phyloP scores from a whole-genome alignment of 2,329 filamentous ascomycete genomes.

The Trichoderma oligosporum region DNA sequence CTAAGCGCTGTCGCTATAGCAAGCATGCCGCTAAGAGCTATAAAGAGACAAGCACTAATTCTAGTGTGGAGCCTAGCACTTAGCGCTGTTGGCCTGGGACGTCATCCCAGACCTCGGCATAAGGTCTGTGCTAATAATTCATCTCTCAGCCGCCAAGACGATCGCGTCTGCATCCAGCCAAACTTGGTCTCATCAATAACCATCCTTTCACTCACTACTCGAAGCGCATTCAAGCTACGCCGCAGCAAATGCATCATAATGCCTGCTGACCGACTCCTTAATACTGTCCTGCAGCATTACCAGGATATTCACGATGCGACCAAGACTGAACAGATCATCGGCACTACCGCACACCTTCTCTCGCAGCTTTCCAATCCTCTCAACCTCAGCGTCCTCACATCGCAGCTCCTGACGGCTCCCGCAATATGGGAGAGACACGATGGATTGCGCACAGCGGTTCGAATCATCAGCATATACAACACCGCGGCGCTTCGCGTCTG shows the following conservation, averaged over 20 bases:
- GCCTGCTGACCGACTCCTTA: conserved; percentile 64
- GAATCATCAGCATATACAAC: conserved; percentile 68
- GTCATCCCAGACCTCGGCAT: conserved; percentile 29
- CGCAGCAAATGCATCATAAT: conserved; percentile 38
- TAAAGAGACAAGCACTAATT: not conserved
- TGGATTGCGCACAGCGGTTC: conserved; percentile 59
- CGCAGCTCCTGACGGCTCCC: conserved; percentile 66
- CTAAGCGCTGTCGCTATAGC: too few species aligned
- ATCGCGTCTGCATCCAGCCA: conserved; percentile 9
- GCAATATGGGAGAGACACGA: conserved; percentile 64
- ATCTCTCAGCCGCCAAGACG: conserved; percentile 4
- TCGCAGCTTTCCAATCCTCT: conserved; percentile 68
- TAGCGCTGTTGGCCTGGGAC: not conserved
- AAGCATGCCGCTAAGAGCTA: not conserved
- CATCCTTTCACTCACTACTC: not conserved
- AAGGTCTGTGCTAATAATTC: conserved; percentile 19
- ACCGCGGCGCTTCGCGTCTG: conserved; percentile 57
- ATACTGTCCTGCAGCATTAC: conserved; percentile 59
- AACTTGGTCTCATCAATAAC: not conserved
- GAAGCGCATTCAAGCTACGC: not conserved
- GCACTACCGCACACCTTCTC: conserved; percentile 64
- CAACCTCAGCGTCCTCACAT: conserved; percentile 69
- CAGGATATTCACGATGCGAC: conserved; percentile 50
- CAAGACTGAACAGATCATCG: conserved; percentile 56
- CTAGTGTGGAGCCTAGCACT: conserved; percentile 10